Conservation (phyloP, 2,329 filamentous ascomycete genomes). For the Arthrinium phaeospermum region DNA sequence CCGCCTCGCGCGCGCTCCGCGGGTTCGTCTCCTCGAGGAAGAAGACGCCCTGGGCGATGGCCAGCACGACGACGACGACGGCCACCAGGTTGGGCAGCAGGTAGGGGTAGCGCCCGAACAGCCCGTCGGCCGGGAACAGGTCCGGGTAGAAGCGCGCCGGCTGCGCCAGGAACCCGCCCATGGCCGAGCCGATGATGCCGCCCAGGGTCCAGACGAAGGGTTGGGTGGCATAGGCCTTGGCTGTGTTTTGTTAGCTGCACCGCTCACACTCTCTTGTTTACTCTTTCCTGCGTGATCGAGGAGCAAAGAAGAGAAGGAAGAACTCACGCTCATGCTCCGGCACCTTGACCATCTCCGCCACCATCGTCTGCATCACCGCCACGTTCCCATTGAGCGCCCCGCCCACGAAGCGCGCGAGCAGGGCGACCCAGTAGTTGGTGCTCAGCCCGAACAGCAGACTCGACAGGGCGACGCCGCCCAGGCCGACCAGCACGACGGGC, state of each 20-base stretch:
- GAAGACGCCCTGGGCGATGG: slow-evolving; percentile 65
- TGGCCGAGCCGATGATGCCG: slow-evolving; percentile 44
- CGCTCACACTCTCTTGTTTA: neutral
- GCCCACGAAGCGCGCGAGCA: slow-evolving; percentile 47
- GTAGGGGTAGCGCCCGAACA: slow-evolving; percentile 70
- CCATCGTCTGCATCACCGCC: slow-evolving; percentile 44
- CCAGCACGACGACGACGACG: slow-evolving; percentile 64
- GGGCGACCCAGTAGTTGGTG: slow-evolving; percentile 47
- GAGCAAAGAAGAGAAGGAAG: too few relatives aligned
- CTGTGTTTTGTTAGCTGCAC: slow-evolving; percentile 23
- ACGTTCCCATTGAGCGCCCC: slow-evolving; percentile 48
- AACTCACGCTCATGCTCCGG: slow-evolving; percentile 48
- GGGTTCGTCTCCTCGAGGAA: slow-evolving; percentile 59
- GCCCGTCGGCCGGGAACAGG: slow-evolving; percentile 44
- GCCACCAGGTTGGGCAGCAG: slow-evolving; percentile 72
- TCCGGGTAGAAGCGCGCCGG: slow-evolving; percentile 42
- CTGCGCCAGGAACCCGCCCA: slow-evolving; percentile 45
- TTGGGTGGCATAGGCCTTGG: slow-evolving; percentile 42
- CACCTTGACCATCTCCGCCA: slow-evolving; percentile 47
- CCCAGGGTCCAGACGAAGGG: slow-evolving; percentile 46
- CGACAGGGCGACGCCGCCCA: slow-evolving; percentile 45
- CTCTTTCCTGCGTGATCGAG: neutral
- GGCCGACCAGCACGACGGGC: slow-evolving; percentile 42
- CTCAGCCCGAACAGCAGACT: slow-evolving; percentile 50
- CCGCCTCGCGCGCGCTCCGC: slow-evolving; percentile 24